phyloP scores from a whole-genome alignment of 305 asterid species.

The Fraxinus albicans region DNA sequence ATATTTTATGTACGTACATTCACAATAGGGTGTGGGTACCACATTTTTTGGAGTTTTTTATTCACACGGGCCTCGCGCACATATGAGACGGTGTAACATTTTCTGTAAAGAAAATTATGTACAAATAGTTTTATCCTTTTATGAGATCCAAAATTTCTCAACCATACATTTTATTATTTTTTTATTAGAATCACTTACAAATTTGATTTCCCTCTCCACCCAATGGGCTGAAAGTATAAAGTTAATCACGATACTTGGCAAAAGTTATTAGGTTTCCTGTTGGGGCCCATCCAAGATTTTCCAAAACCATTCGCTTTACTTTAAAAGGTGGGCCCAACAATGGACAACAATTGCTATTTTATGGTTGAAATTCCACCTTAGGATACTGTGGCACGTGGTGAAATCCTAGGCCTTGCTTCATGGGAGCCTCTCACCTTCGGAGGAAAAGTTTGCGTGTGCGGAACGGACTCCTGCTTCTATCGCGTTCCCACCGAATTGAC shows the following conservation, averaged over 20 bases:
- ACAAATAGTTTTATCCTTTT: too few relatives aligned
- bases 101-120: too few relatives aligned
- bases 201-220: too few relatives aligned
- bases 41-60: too few relatives aligned
- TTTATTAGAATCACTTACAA: too few relatives aligned
- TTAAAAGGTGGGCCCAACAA: slow-evolving; percentile 24
- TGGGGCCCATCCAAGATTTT: not conserved
- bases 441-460: slow-evolving; percentile 1
- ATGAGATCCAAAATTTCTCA: too few relatives aligned
- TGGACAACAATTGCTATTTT: not conserved
- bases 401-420: not conserved
- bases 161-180: too few relatives aligned
- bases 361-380: slow-evolving; percentile 32
- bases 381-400: slow-evolving; percentile 32
- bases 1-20: too few relatives aligned
- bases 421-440: slow-evolving; percentile 15
- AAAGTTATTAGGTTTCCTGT: not conserved
- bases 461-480: not conserved
- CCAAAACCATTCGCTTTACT: slow-evolving; percentile 23
- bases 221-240: not conserved
- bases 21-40: too few relatives aligned
- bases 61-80: too few relatives aligned
- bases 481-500: not conserved
- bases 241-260: not conserved
- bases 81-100: too few relatives aligned